Evolutionary conservation across 305 asterid species (phyloP).

Genomic region (Stenogyne calaminthoides): DNA sequence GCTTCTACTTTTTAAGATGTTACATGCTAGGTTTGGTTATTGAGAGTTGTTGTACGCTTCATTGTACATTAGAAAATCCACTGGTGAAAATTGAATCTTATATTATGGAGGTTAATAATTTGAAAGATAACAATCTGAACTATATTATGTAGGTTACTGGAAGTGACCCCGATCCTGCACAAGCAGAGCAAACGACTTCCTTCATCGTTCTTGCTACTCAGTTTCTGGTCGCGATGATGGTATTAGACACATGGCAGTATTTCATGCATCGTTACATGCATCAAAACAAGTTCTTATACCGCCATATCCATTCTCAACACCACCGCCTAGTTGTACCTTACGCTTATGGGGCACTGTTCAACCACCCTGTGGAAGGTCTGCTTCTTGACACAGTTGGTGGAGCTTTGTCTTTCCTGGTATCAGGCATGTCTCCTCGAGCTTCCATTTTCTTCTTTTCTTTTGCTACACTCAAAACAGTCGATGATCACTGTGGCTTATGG

Average conservation of each 20-base stretch:
- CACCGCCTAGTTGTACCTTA: slow-evolving; percentile 88
- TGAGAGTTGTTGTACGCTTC: not conserved
- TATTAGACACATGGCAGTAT: slow-evolving; percentile 91
- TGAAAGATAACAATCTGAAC: slow-evolving; percentile 5
- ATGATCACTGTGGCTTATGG: slow-evolving; percentile 98
- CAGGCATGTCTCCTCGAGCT: slow-evolving; percentile 92
- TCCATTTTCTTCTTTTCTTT: slow-evolving; percentile 92
- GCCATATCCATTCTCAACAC: slow-evolving; percentile 86
- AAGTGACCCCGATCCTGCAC: slow-evolving; percentile 45
- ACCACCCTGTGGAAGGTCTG: slow-evolving; percentile 91
- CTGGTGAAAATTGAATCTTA: not conserved
- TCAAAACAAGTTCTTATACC: slow-evolving; percentile 83
- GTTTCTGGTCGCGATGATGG: slow-evolving; percentile 68
- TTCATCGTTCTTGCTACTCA: slow-evolving; percentile 60
- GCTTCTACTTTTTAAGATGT: not conserved
- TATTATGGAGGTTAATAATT: not conserved
- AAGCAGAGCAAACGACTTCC: slow-evolving; percentile 42
- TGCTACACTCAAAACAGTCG: slow-evolving; percentile 88
- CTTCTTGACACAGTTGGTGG: slow-evolving; percentile 92
- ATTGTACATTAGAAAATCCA: not conserved
- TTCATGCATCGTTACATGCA: slow-evolving; percentile 97
- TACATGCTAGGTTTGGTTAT: not conserved
- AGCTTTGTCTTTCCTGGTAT: slow-evolving; percentile 75
- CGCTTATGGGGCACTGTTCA: slow-evolving; percentile 85
- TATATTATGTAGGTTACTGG: slow-evolving; percentile 62